Evolutionary conservation across 176 grass and related monocot genomes (phyloP).

Genomic region (Elymus sibiricus): DNA sequence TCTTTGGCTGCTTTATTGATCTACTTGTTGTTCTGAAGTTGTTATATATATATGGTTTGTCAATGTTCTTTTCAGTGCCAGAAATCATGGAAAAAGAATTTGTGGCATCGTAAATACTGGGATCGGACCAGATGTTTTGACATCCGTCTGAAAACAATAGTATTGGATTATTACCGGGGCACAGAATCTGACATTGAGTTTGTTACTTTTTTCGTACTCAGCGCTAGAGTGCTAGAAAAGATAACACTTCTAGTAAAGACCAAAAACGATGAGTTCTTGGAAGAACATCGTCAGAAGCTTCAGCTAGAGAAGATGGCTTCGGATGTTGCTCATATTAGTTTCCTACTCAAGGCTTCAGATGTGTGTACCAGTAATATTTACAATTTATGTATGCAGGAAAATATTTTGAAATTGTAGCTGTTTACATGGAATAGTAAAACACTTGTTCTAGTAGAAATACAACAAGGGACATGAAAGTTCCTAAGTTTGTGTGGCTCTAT

Average conservation of each 20-base stretch:
- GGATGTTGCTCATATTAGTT: not conserved
- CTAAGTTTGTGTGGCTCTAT: too few relatives aligned
- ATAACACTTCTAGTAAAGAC: not conserved
- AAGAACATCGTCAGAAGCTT: not conserved
- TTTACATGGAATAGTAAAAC: too few relatives aligned
- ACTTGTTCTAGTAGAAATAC: too few relatives aligned
- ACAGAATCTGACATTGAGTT: not conserved
- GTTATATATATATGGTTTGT: not conserved
- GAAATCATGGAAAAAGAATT: not conserved
- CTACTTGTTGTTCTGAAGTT: not conserved
- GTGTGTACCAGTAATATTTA: too few relatives aligned
- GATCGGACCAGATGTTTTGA: not conserved
- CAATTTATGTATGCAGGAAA: too few relatives aligned
- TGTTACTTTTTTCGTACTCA: not conserved
- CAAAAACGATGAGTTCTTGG: not conserved
- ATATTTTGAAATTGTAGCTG: too few relatives aligned
- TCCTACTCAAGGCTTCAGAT: not conserved
- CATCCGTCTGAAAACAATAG: not conserved
- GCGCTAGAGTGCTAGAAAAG: not conserved
- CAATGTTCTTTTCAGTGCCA: not conserved
- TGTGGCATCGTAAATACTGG: not conserved
- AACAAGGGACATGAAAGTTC: too few relatives aligned
- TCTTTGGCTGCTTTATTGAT: not conserved
- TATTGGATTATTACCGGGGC: not conserved
- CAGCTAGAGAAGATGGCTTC: not conserved